phyloP scores from a whole-genome alignment of 2,329 filamentous ascomycete genomes.

The Xylaria hypoxylon region DNA sequence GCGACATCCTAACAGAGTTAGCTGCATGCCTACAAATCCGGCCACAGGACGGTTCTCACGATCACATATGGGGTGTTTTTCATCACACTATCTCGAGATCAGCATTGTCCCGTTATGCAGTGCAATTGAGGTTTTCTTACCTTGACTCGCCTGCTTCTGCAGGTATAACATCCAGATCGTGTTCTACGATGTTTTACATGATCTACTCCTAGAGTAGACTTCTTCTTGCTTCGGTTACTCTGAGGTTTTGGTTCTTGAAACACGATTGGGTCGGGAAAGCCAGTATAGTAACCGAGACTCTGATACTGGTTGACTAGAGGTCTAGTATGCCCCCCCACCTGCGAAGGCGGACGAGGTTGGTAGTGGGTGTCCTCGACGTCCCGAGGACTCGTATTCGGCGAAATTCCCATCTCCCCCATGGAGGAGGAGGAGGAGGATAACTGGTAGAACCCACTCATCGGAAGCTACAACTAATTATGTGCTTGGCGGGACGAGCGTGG shows the following conservation, averaged over 20 bases:
- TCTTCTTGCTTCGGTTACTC: conserved; percentile 60
- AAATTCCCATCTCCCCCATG: conserved; percentile 58
- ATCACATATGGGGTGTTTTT: conserved; percentile 87
- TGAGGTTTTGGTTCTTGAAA: conserved; percentile 62
- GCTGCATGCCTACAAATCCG: conserved; percentile 32
- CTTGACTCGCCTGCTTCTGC: conserved; percentile 87
- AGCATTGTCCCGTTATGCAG: conserved; percentile 34
- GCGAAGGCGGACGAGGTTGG: conserved; percentile 51
- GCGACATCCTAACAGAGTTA: conserved; percentile 74
- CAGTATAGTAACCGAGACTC: conserved; percentile 62
- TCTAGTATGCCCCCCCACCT: conserved; percentile 47
- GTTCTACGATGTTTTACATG: conserved; percentile 94
- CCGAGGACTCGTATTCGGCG: conserved; percentile 54
- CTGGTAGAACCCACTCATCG: conserved; percentile 69
- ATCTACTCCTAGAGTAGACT: conserved; percentile 66
- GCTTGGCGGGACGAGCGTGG: conserved; percentile 17
- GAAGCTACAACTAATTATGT: conserved; percentile 37
- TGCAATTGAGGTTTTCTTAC: conserved; percentile 54
- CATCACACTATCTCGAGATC: conserved; percentile 79
- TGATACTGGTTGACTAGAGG: conserved; percentile 59
- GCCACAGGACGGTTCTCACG: conserved; percentile 58
- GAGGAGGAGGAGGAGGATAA: conserved; percentile 67
- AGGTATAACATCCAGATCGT: conserved; percentile 93
- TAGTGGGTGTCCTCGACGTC: conserved; percentile 58
- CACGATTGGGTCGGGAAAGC: conserved; percentile 62